These are phyloP conservation scores for Meredithiella fracta DNA, from an alignment of 2,329 filamentous ascomycete genomes.

Conservation along the genomic window DNA sequence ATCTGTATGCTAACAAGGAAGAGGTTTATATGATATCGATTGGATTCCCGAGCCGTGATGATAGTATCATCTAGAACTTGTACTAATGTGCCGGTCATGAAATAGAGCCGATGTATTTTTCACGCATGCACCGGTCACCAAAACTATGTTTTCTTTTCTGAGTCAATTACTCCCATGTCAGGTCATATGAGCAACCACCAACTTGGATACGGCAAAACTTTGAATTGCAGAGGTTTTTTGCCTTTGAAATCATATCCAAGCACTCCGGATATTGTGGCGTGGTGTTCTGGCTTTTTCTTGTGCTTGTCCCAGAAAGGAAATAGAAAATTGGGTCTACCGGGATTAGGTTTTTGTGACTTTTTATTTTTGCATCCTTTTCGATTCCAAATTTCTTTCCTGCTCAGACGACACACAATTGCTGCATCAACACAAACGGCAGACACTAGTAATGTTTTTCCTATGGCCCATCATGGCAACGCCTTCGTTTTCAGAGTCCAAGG, in stretches of 20 bases:
- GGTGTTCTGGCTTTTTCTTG: neutral
- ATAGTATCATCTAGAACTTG: too few relatives aligned
- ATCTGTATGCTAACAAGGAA: neutral
- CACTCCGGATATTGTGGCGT: neutral
- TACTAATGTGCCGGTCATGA: too few relatives aligned
- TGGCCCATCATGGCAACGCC: neutral
- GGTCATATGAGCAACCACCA: too few relatives aligned
- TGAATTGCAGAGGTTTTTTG: too few relatives aligned
- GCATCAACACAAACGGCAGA: too few relatives aligned
- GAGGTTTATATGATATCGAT: too few relatives aligned
- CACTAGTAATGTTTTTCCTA: too few relatives aligned
- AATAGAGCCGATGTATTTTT: neutral
- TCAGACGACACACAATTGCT: neutral
- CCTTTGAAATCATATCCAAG: neutral
- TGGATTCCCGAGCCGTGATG: too few relatives aligned
- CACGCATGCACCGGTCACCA: too few relatives aligned
- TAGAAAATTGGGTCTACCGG: constrained; percentile 6
- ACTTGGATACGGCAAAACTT: too few relatives aligned
- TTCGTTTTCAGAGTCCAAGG: neutral
- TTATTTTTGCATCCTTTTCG: neutral
- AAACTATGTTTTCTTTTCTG: too few relatives aligned
- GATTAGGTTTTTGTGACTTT: neutral
- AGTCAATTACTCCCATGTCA: too few relatives aligned
- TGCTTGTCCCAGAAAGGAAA: constrained; percentile 9
- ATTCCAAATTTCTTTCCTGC: neutral